Evolutionary conservation across 495 filamentous ascomycete genomes (phyloP), one percentile per base, ranked within the genome.

Genomic region (Coniosporium apollinis): DNA sequence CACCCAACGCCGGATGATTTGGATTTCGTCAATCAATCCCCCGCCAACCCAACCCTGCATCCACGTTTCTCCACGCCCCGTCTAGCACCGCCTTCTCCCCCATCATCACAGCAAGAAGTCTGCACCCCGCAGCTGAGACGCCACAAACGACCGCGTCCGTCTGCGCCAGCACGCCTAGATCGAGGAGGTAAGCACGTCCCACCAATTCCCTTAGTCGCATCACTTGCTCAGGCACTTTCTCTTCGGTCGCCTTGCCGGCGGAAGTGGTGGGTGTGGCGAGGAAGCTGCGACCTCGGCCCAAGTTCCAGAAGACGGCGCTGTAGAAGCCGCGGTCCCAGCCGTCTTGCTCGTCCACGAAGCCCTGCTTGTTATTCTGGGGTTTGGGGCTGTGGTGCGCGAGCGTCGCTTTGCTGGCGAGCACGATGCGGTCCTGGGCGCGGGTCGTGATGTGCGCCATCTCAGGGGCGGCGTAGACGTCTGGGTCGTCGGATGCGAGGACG

Each of bases 251-350:
- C 13, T 25, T 19, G 28, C 7, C 17, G 30, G n/a, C 15, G 9
- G 21, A 9, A 14, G 22, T 19, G 16, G 33, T 18, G 19, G 30
- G 14, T 22, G 42, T 33, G 31, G 22, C 8, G n/a, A n/a, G n/a
- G n/a, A n/a, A n/a, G n/a, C n/a, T n/a, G n/a, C n/a, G n/a, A n/a
- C n/a, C n/a, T 15, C 51, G 49, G 18, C 76, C 77, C 1, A 82
- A 54, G 28, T 66, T 66, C 67, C 71, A 78, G 50, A 83, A 82
- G 54, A 81, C 69, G 41, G 64, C 61, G 16, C 61, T 57, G 52
- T 72, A 82, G 56, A 83, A 83, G 5, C 77, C 77, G 21, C 77
- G 76, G 46, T 81, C 76, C 77, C 77, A 82, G 18, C 77, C 77
- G 19, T 73, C 63, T 16, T 65, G 62, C 51, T 79, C 72, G 33